Percentiles rank a stretch among this genome's conserved stretches.
These are phyloP conservation scores for Yamadazyma dendronema DNA, from an alignment of 1,139 yeast species.

Conservation along the genomic window DNA sequence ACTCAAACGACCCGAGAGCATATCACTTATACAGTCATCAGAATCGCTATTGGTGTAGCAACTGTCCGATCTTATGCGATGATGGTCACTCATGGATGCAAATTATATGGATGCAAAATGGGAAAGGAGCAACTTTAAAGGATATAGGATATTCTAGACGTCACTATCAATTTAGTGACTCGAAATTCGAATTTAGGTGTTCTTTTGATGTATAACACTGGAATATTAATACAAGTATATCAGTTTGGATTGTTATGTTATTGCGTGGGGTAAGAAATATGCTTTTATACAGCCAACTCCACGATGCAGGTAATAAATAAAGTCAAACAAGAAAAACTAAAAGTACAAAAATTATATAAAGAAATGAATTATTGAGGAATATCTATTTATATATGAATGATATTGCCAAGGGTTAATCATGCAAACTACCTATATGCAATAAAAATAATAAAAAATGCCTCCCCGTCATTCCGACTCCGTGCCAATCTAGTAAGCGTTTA, in stretches of 20 bases:
- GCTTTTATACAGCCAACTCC: no score
- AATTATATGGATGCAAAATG: neutral
- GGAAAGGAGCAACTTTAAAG: neutral
- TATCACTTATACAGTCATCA: neutral
- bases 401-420: neutral
- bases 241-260: no score
- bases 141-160: no score
- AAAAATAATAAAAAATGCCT: neutral
- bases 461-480: neutral
- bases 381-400: neutral
- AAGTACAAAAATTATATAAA: neutral
- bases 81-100: neutral
- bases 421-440: neutral
- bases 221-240: no score
- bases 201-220: no score
- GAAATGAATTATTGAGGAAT: neutral
- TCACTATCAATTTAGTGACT: no score
- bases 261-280: no score
- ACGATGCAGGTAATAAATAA: neutral
- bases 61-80: neutral
- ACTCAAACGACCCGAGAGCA: conserved; percentile 1
- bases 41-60: neutral
- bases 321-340: neutral
- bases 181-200: no score
- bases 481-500: neutral